Evolutionary conservation across 2,329 filamentous ascomycete species (phyloP).

Genomic region (Dactylellina sp.): DNA sequence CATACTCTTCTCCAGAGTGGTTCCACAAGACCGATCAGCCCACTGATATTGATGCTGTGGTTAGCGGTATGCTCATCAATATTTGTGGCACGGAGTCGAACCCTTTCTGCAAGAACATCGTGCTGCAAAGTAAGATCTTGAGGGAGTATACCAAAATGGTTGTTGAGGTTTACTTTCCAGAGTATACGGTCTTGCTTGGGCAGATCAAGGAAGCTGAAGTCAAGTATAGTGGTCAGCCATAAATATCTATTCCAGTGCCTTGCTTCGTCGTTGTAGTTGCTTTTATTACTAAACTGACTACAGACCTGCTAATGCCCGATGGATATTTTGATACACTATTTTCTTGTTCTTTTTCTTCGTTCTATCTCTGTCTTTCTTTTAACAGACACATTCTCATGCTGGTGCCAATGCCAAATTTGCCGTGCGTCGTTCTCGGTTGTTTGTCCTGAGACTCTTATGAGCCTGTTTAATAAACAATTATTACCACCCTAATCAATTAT

Average conservation of each 20-base stretch:
- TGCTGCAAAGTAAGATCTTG: constrained; percentile 31
- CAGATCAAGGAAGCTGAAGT: constrained; percentile 35
- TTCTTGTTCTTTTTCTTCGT: too few relatives aligned
- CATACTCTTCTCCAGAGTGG: constrained; percentile 20
- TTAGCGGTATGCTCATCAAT: constrained; percentile 44
- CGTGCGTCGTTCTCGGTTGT: too few relatives aligned
- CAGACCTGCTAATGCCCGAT: too few relatives aligned
- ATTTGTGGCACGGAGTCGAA: constrained; percentile 37
- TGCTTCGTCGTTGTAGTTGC: not conserved
- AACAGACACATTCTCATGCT: too few relatives aligned
- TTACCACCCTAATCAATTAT: too few relatives aligned
- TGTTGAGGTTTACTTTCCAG: constrained; percentile 41
- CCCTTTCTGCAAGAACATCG: constrained; percentile 39
- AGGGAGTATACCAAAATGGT: constrained; percentile 40
- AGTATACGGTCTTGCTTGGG: constrained; percentile 19
- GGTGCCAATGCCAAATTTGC: too few relatives aligned
- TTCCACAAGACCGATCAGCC: constrained; percentile 42
- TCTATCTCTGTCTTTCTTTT: too few relatives aligned
- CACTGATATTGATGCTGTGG: constrained; percentile 42
- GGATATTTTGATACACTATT: too few relatives aligned
- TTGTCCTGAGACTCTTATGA: too few relatives aligned
- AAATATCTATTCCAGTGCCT: too few relatives aligned
- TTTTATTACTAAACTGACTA: too few relatives aligned
- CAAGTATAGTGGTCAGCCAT: not conserved
- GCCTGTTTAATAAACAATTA: too few relatives aligned